Evolutionary conservation across 1,139 yeast species (phyloP).

Genomic region (Candida sanyaensis): DNA sequence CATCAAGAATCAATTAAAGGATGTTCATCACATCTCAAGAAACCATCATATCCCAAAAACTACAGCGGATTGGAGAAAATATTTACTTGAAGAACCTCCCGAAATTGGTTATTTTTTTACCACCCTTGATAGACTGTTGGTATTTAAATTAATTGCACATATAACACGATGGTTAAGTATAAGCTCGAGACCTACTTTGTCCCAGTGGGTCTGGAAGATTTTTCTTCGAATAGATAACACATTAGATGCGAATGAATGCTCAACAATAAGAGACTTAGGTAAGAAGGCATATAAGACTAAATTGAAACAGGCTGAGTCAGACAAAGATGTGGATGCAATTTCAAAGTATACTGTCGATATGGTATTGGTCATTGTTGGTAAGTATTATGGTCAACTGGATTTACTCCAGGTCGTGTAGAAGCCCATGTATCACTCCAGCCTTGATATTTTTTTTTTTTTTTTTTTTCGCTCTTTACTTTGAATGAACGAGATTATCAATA

Average conservation of each 20-base stretch:
- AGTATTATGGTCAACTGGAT: slow-evolving; percentile 42
- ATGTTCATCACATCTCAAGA: not conserved
- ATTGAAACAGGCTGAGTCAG: slow-evolving; percentile 12
- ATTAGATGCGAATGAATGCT: slow-evolving; percentile 34
- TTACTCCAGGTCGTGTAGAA: slow-evolving; percentile 14
- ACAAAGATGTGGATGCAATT: slow-evolving; percentile 8
- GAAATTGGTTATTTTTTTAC: slow-evolving; percentile 21
- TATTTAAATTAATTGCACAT: slow-evolving; percentile 36
- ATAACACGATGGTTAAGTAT: slow-evolving; percentile 42
- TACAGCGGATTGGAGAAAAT: slow-evolving; percentile 34
- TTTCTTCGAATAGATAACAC: slow-evolving; percentile 37
- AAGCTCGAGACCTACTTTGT: slow-evolving; percentile 27
- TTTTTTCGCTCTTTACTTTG: not conserved
- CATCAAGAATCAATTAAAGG: slow-evolving; percentile 6
- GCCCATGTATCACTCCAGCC: not conserved
- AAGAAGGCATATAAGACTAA: slow-evolving; percentile 37
- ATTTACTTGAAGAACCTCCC: slow-evolving; percentile 33
- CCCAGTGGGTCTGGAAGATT: slow-evolving; percentile 40
- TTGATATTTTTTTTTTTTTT: not conserved
- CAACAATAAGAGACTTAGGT: slow-evolving; percentile 41
- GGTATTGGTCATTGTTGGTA: slow-evolving; percentile 34
- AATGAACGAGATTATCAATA: not conserved
- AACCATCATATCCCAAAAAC: slow-evolving; percentile 22
- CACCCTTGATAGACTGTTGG: slow-evolving; percentile 31
- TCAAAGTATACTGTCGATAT: slow-evolving; percentile 30